A percentile compares a stretch with the other conserved stretches of the same genome.
phyloP scores from a whole-genome alignment of 2,329 filamentous ascomycete genomes.

The Penicillium glabrum region DNA sequence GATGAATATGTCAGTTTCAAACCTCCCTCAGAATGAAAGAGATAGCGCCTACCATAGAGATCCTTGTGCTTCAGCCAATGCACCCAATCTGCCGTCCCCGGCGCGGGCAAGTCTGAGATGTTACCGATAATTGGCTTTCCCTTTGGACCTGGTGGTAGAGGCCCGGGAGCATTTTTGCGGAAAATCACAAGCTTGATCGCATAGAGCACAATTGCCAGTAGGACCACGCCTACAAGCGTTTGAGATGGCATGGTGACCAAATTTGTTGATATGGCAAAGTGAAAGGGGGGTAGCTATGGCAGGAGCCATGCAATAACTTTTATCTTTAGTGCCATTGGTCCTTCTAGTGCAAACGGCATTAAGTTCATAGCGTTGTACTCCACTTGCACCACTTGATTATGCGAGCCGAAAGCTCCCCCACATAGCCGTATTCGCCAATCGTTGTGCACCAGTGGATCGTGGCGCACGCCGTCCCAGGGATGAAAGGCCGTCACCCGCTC shows the following conservation, averaged over 20 bases:
- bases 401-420: neutral
- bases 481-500: neutral
- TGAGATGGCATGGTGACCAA: neutral
- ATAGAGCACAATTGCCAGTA: neutral
- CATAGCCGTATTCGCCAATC: neutral
- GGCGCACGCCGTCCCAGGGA: neutral
- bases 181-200: neutral
- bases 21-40: neutral
- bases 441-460: neutral
- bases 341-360: neutral
- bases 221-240: neutral
- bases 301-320: neutral
- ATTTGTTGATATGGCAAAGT: neutral
- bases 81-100: slow-evolving; percentile 38
- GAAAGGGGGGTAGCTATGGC: neutral
- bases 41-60: slow-evolving; percentile 30
- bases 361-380: neutral
- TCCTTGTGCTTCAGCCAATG: slow-evolving; percentile 49
- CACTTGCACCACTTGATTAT: neutral
- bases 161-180: neutral
- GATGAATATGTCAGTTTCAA: neutral
- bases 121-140: slow-evolving; percentile 53
- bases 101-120: slow-evolving; percentile 48
- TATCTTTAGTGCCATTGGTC: neutral
- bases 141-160: slow-evolving; percentile 53